Base-by-base conservation (phyloP, 768 basidiomycete genomes). In the Calocybe indica region DNA sequence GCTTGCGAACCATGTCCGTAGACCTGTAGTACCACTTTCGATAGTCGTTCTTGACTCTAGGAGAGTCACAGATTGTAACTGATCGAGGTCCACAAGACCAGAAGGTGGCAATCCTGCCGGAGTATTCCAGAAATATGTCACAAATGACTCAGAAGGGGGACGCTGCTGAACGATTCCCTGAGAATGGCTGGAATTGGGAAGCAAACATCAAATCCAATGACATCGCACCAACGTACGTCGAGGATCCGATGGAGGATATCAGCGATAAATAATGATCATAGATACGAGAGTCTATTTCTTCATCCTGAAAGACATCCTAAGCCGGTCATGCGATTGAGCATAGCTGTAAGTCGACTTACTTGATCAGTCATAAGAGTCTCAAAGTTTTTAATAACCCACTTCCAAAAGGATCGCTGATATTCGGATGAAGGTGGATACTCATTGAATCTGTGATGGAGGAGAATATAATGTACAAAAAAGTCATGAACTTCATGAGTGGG, bases 1-100 rank as follows among this genome's bases (percentile, higher is more conserved):
- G 53, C 86, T 83, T 5, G 89, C 85, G 29, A 73, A 68, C 89
- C 89, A 92, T 6, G 88, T 92, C 46, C 85, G 73, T 41, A 91
- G 63, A 9, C 89, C 88, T 1, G 88, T 91, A 0, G 87, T 91
- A 0, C 89, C 88, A 37, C 70, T 69, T 60, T 90, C 87, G 29
- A 90, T 81, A 2, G 73, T 80, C 2, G 79, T 83, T 6, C 82
- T 78, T 1, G 88, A 88, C 63, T 92, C 88, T 7, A 85, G 64
- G 1, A 91, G 63, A 0, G 88, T 88, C 12, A 73, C 67, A 4
- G 62, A 73, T 40, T 72, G 68, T 51, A 68, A 73, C 14, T 58
- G 9, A 4, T 45, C 38, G 2, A 65, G 32, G 37, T 68, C 56
- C 12, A 66, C 49, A 3, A 31, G 6, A 6, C 43, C 39, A 43